phyloP scores from a whole-genome alignment of 768 basidiomycete species.

The Sutorius australiensis region DNA sequence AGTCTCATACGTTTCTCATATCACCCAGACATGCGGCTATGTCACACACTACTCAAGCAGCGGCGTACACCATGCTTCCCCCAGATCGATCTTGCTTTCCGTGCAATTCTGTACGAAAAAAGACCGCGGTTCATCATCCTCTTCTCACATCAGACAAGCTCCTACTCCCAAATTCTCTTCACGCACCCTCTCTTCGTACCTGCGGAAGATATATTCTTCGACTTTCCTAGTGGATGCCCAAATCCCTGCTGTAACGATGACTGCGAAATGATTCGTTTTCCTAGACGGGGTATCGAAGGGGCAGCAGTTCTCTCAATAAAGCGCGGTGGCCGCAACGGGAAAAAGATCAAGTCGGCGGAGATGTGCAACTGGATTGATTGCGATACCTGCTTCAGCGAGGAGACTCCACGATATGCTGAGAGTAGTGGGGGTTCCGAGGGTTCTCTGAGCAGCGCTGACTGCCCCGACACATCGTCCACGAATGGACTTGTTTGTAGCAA shows the following conservation, averaged over 20 bases:
- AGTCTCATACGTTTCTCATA: constrained; percentile 4
- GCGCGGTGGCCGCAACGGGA: constrained; percentile 48
- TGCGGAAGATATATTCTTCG: constrained; percentile 66
- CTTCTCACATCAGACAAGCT: constrained; percentile 77
- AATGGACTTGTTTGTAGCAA: constrained; percentile 67
- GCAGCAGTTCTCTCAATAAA: constrained; percentile 63
- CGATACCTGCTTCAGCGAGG: constrained; percentile 54
- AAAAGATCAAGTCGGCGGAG: constrained; percentile 49
- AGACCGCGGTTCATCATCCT: constrained; percentile 72
- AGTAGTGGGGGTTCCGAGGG: constrained; percentile 46
- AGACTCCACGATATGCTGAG: constrained; percentile 29
- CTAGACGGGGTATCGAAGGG: constrained; percentile 55
- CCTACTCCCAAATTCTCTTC: constrained; percentile 80
- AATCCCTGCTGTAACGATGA: constrained; percentile 78
- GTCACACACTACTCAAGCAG: constrained; percentile 62
- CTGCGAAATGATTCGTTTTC: constrained; percentile 80
- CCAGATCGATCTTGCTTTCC: constrained; percentile 74
- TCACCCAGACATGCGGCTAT: constrained; percentile 57
- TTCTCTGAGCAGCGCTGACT: constrained; percentile 42
- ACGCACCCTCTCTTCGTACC: constrained; percentile 69
- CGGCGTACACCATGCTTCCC: constrained; percentile 78
- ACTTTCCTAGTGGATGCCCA: constrained; percentile 76
- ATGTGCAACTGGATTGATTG: constrained; percentile 88
- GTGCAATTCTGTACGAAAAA: constrained; percentile 73
- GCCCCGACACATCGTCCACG: constrained; percentile 27